phyloP scores from a whole-genome alignment of 805 yeast species.

The Zygosaccharomyces gambellarensis region DNA sequence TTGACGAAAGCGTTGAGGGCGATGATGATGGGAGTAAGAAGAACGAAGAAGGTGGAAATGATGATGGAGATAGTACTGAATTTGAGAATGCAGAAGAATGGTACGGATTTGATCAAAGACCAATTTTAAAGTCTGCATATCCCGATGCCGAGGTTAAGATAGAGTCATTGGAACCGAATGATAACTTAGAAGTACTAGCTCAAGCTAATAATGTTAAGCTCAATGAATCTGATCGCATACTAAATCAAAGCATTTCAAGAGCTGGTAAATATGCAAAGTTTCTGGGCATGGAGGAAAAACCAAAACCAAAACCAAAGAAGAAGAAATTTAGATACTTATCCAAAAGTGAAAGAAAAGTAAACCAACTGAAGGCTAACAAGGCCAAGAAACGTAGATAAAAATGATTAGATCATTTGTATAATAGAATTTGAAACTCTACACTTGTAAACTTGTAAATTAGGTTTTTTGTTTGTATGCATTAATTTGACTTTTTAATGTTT shows the following conservation, averaged over 20 bases:
- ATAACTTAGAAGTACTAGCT: conserved; percentile 55
- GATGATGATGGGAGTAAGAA: conserved; percentile 16
- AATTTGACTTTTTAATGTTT: neutral
- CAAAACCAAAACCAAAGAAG: conserved; percentile 44
- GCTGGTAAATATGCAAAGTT: conserved; percentile 80
- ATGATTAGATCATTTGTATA: neutral
- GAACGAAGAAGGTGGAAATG: conserved; percentile 18
- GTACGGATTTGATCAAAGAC: conserved; percentile 37
- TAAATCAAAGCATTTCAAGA: conserved; percentile 67
- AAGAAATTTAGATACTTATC: conserved; percentile 86
- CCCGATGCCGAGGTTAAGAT: conserved; percentile 43
- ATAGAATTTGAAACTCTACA: neutral
- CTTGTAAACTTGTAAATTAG: neutral
- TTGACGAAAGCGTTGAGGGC: conserved; percentile 24
- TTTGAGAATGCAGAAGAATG: conserved; percentile 32
- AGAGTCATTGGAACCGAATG: conserved; percentile 45
- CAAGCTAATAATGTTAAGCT: conserved; percentile 68
- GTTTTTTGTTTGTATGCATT: conserved; percentile 5
- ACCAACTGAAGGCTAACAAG: conserved; percentile 45
- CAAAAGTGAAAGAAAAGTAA: conserved; percentile 66
- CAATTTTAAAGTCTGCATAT: conserved; percentile 33
- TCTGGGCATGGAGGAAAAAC: conserved; percentile 47
- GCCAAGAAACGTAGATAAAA: conserved; percentile 34
- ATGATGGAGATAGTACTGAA: conserved; percentile 14
- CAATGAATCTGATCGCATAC: conserved; percentile 58